Conservation (phyloP, 371 early-diverging fungal species). For the Mortierella sp. region DNA sequence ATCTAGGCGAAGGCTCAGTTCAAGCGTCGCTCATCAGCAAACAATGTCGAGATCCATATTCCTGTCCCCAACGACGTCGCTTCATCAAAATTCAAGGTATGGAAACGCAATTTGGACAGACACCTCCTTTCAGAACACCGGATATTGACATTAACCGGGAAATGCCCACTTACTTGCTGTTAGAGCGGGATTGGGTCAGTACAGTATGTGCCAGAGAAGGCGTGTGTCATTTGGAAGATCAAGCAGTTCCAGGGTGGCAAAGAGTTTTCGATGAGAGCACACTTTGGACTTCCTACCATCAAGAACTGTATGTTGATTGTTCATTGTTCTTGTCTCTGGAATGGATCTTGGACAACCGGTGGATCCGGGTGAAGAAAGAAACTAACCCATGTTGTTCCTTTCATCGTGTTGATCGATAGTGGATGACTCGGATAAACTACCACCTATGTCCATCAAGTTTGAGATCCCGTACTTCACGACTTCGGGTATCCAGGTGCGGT, state of each 20-base stretch:
- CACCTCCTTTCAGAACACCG: no score
- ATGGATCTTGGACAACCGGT: not conserved
- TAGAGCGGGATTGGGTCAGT: slow-evolving; percentile 90
- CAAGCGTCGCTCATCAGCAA: slow-evolving; percentile 96
- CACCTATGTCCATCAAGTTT: slow-evolving; percentile 96
- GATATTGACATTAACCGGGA: no score
- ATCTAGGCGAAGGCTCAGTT: slow-evolving; percentile 93
- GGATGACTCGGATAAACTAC: slow-evolving; percentile 93
- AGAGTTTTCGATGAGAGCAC: slow-evolving; percentile 94
- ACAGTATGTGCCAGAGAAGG: slow-evolving; percentile 93
- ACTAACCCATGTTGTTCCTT: no score
- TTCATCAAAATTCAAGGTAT: slow-evolving; percentile 95
- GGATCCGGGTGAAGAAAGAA: no score
- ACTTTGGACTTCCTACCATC: slow-evolving; percentile 96
- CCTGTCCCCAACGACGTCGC: slow-evolving; percentile 98
- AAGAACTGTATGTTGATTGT: slow-evolving; percentile 75
- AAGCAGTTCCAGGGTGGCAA: slow-evolving; percentile 98
- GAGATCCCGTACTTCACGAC: slow-evolving; percentile 99
- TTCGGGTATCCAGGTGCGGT: slow-evolving; percentile 98
- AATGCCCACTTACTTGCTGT: not conserved
- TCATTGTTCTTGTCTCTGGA: not conserved
- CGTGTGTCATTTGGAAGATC: slow-evolving; percentile 96
- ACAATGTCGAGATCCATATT: slow-evolving; percentile 96
- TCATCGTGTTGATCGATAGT: slow-evolving; percentile 47
- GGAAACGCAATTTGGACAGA: not conserved